Percentiles rank a stretch among this genome's conserved stretches.
phyloP scores from a whole-genome alignment of 83 land plant species.

The Larix sibirica region DNA sequence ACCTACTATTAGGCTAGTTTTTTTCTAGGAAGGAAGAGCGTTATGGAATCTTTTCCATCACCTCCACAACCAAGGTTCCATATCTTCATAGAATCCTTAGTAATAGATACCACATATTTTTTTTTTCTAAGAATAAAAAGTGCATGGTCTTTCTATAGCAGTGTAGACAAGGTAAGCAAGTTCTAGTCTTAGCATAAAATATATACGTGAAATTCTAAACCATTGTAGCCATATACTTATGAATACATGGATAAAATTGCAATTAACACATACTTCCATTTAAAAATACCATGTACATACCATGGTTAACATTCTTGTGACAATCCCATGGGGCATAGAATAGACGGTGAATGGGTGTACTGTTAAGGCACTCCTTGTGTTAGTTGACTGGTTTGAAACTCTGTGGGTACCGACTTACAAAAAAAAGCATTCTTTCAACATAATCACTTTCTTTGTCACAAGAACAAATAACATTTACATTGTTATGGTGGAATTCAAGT shows the following conservation, averaged over 20 bases:
- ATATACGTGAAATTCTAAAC: constrained; percentile 57
- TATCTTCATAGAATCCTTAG: too few relatives aligned
- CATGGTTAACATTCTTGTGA: constrained; percentile 72
- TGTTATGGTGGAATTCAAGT: constrained; percentile 68
- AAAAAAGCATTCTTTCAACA: too few relatives aligned
- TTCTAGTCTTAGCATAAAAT: constrained; percentile 64
- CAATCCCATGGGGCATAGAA: too few relatives aligned
- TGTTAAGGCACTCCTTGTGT: too few relatives aligned
- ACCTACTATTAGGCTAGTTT: constrained; percentile 74
- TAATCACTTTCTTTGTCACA: constrained; percentile 71
- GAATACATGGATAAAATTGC: constrained; percentile 64
- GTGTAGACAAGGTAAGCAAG: constrained; percentile 47
- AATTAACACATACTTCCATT: constrained; percentile 63
- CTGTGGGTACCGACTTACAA: too few relatives aligned
- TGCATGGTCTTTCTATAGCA: constrained; percentile 62
- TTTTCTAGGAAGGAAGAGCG: constrained; percentile 49
- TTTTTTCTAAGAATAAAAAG: constrained; percentile 64
- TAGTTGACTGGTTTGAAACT: too few relatives aligned
- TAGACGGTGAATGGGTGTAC: too few relatives aligned
- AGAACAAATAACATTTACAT: constrained; percentile 54
- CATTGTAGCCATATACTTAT: constrained; percentile 67
- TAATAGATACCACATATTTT: constrained; percentile 64
- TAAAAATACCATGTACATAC: neutral
- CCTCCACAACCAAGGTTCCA: constrained; percentile 30
- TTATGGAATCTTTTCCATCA: constrained; percentile 46